Base-by-base conservation (phyloP, 2,329 filamentous ascomycete species). In the Pseudogymnoascus sp. region DNA sequence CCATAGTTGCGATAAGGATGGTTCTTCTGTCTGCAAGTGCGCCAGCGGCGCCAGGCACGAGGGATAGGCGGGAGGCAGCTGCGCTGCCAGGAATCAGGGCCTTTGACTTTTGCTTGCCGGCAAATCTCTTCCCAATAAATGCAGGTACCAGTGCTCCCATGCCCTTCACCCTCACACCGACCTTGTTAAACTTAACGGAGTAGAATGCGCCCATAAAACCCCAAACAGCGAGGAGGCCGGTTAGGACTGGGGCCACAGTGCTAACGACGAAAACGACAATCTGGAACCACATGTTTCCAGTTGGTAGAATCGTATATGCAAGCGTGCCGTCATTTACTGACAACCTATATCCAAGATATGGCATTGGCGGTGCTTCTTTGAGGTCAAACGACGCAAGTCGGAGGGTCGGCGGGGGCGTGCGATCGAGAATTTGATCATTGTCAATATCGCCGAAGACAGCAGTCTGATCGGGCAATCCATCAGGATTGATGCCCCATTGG, bases 1-100 rank as follows among this genome's bases (percentile, higher is more conserved):
- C 86, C 83, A 89, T 87, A 6, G 86, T 88, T 11, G 85, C 86
- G 62, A 89, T 87, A 21, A 89, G 78, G 1, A 87, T 82, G 33
- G 81, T 87, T n/a, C 83, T 77, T 50, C 77, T 71, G 26, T 44
- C 44, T 28, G 62, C 62, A 44, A 13, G 26, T 15, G 28, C 28
- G 3, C 50, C 50, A 28, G 21, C 44, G 26, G 44, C 44, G 2
- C 44, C 44, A 57, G 50, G 50, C n/a, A 57, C n/a, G 2, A 33
- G 50, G 28, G 50, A 57, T 1, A 57, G 50, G 50, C 50, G 50
- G 15, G 50, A 57, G n/a, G 50, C 50, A 15, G 50, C 50, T 13
- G 50, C 50, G 50, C 50, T 57, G 50, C 50, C 50, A 21, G 50
- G 26, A 33, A 33, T 33, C 2, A 57, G 28, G 5, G 50, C 50